Conservation (phyloP, 2,329 filamentous ascomycete genomes). For the Orbilia quercus region DNA sequence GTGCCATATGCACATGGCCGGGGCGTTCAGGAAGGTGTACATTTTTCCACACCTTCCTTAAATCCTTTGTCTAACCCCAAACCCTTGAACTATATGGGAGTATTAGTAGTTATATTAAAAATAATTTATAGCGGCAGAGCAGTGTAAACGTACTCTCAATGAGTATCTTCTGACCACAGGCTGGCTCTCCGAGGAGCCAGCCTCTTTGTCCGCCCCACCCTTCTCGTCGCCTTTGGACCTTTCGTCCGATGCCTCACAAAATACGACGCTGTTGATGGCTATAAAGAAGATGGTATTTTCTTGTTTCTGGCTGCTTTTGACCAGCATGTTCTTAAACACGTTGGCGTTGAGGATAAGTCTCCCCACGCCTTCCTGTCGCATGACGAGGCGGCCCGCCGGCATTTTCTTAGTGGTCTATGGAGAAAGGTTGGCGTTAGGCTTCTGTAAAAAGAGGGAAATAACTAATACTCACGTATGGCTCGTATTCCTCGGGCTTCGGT, state of each 20-base stretch:
- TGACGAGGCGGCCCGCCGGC: conserved; percentile 39
- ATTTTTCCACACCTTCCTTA: conserved; percentile 22
- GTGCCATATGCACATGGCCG: too few species aligned
- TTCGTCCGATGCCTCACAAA: conserved; percentile 25
- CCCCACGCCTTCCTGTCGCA: conserved; percentile 55
- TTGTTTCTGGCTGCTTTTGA: conserved; percentile 1
- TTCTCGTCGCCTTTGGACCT: neutral
- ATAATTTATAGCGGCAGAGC: neutral
- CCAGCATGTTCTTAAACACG: conserved; percentile 46
- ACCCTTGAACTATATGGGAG: conserved; percentile 35
- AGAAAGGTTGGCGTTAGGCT: neutral
- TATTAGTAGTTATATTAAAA: conserved; percentile 2
- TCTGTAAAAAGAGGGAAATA: too few species aligned
- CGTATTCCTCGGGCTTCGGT: conserved; percentile 25
- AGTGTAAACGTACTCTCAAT: conserved; percentile 35
- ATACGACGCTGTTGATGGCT: conserved; percentile 33
- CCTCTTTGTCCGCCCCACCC: neutral
- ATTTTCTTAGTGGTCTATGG: conserved; percentile 17
- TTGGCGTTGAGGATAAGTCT: conserved; percentile 44
- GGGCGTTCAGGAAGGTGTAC: conserved; percentile 2
- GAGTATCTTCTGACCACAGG: conserved; percentile 30
- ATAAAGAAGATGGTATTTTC: conserved; percentile 47
- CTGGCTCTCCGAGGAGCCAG: neutral
- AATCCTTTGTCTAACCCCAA: conserved; percentile 25
- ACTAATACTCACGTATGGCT: conserved; percentile 12